Evolutionary conservation across 495 filamentous ascomycete species (phyloP).

Genomic region (Penicillium manginii): DNA sequence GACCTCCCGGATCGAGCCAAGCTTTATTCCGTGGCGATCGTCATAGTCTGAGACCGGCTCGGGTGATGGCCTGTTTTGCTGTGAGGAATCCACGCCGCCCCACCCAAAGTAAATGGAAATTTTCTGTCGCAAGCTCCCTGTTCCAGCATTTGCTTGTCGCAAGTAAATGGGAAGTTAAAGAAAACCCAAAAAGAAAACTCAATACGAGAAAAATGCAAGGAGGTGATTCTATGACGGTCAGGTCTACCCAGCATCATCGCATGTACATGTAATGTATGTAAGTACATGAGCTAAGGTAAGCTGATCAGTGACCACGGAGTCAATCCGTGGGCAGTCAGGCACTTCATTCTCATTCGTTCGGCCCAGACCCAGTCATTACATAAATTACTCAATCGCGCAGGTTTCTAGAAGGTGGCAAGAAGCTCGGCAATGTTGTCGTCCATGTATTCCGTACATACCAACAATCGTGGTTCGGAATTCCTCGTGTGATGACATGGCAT

Average conservation of each 20-base stretch:
- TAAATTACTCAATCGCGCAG: slow-evolving; percentile 25
- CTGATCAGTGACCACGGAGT: slow-evolving; percentile 19
- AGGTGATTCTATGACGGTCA: not conserved
- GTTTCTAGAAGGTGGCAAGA: slow-evolving; percentile 36
- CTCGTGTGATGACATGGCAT: slow-evolving; percentile 1
- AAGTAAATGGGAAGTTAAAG: not conserved
- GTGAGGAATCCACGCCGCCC: slow-evolving; percentile 23
- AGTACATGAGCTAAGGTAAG: not conserved
- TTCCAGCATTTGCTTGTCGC: not conserved
- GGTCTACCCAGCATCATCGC: not conserved
- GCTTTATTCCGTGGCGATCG: slow-evolving; percentile 22
- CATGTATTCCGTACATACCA: too few species aligned
- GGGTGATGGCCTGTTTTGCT: slow-evolving; percentile 9
- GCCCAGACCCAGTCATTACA: slow-evolving; percentile 22
- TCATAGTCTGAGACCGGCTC: slow-evolving; percentile 20
- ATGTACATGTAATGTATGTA: too few species aligned
- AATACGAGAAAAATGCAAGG: not conserved
- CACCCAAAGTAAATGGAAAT: slow-evolving; percentile 23
- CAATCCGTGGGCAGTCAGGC: slow-evolving; percentile 18
- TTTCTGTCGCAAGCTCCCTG: slow-evolving; percentile 4
- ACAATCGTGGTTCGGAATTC: slow-evolving; percentile 5
- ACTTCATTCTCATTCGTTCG: slow-evolving; percentile 27
- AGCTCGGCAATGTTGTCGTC: slow-evolving; percentile 17
- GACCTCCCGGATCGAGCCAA: slow-evolving; percentile 10
- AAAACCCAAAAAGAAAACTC: not conserved